Evolutionary conservation across 306 rosid genomes (phyloP).

Genomic region (Spatholobus suberectus): DNA sequence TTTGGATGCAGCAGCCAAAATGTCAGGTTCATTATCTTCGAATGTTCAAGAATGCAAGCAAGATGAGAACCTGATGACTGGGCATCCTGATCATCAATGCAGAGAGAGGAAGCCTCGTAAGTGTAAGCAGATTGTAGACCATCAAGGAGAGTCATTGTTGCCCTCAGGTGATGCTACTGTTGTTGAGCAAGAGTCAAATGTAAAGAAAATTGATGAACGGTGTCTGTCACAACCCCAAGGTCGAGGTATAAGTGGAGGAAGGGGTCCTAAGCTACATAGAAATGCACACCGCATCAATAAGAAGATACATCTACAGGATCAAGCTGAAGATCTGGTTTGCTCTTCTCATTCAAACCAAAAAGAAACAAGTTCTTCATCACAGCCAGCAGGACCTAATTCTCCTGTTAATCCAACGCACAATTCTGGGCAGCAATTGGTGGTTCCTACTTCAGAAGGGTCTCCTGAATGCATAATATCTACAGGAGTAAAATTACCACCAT

Average conservation of each 20-base stretch:
- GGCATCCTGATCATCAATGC: neutral
- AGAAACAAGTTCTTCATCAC: neutral
- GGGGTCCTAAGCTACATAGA: neutral
- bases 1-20: neutral
- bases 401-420: neutral
- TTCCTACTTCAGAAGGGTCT: conserved; percentile 15
- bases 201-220: neutral
- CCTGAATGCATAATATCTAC: neutral
- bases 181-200: neutral
- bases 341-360: neutral
- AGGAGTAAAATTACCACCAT: conserved; percentile 7
- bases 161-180: neutral
- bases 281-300: neutral
- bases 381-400: neutral
- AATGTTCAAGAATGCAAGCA: conserved; percentile 11
- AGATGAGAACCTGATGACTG: neutral
- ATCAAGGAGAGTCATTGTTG: conserved; percentile 10
- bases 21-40: conserved; percentile 3
- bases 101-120: neutral
- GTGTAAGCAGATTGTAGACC: neutral
- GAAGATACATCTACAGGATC: neutral
- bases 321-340: neutral
- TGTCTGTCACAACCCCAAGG: neutral
- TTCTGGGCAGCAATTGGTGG: conserved; percentile 5
- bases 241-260: neutral